Conservation (phyloP, 768 basidiomycete species). For the Mycena capillaripes region DNA sequence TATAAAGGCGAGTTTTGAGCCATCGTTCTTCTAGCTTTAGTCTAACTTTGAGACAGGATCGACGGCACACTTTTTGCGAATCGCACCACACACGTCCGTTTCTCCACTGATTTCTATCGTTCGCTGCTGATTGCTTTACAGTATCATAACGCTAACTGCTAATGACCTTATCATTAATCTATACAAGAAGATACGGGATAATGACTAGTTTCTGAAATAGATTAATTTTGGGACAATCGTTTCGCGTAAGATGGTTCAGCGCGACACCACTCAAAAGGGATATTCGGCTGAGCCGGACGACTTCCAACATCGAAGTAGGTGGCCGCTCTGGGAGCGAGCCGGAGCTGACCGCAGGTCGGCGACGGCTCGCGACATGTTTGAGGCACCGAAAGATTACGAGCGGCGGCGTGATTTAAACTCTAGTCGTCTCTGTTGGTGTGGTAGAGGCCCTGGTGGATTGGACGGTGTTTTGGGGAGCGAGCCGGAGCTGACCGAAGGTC, state of each 20-base stretch:
- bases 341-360: slow-evolving; percentile 13
- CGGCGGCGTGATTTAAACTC: too few species aligned
- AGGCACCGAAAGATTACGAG: too few species aligned
- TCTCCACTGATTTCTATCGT: not conserved
- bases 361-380: slow-evolving; percentile 4
- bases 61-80: slow-evolving; percentile 93
- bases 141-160: slow-evolving; percentile 91
- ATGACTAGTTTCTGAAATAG: slow-evolving; percentile 27
- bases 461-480: too few species aligned
- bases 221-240: not conserved
- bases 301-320: not conserved
- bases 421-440: too few species aligned
- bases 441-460: too few species aligned
- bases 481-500: slow-evolving; percentile 12
- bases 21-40: not conserved
- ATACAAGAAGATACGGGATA: slow-evolving; percentile 65
- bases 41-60: slow-evolving; percentile 67
- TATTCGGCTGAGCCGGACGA: too few species aligned
- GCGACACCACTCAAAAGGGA: too few species aligned
- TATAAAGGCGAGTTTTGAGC: slow-evolving; percentile 80
- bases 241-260: too few species aligned
- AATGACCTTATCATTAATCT: slow-evolving; percentile 84
- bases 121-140: slow-evolving; percentile 42
- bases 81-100: slow-evolving; percentile 90
- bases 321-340: slow-evolving; percentile 15